Evolutionary conservation across 192 early-diverging fungal species (phyloP).

Genomic region (Backusella sp.): DNA sequence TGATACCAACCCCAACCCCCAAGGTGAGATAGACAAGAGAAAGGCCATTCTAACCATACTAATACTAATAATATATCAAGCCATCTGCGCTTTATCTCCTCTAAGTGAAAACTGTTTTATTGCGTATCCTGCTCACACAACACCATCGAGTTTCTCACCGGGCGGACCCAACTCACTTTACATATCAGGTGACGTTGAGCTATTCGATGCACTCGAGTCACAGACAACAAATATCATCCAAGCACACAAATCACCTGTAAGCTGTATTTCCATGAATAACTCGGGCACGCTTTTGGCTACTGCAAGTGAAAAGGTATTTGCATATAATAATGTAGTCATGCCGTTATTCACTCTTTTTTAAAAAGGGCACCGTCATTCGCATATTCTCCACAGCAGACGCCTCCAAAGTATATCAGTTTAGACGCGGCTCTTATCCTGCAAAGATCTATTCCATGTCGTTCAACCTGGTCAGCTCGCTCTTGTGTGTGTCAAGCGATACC

Average conservation of each 20-base stretch:
- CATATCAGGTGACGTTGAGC: slow-evolving; percentile 80
- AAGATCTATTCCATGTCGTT: slow-evolving; percentile 93
- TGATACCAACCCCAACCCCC: slow-evolving; percentile 90
- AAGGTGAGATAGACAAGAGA: slow-evolving; percentile 48
- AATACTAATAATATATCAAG: slow-evolving; percentile 32
- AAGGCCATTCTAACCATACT: too few relatives aligned
- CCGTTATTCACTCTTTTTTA: too few relatives aligned
- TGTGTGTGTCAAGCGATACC: slow-evolving; percentile 86
- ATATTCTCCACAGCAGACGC: slow-evolving; percentile 89
- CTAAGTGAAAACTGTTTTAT: slow-evolving; percentile 93
- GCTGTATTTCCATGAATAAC: slow-evolving; percentile 82
- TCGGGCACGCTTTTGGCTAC: slow-evolving; percentile 95
- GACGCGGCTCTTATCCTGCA: slow-evolving; percentile 90
- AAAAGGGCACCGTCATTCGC: slow-evolving; percentile 90
- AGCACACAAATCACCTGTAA: slow-evolving; percentile 92
- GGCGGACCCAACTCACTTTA: slow-evolving; percentile 39
- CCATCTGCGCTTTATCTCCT: slow-evolving; percentile 89
- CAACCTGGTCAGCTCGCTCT: slow-evolving; percentile 63
- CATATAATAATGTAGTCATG: too few relatives aligned
- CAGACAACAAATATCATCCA: slow-evolving; percentile 93
- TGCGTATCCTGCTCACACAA: slow-evolving; percentile 84
- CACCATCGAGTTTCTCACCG: slow-evolving; percentile 52
- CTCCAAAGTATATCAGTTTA: slow-evolving; percentile 88
- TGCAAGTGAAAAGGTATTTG: slow-evolving; percentile 85
- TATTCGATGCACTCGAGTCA: slow-evolving; percentile 86